Evolutionary conservation across 257 asterid species (phyloP), one percentile per base, ranked within the genome.

Genomic region (Pogostemon cablin): DNA sequence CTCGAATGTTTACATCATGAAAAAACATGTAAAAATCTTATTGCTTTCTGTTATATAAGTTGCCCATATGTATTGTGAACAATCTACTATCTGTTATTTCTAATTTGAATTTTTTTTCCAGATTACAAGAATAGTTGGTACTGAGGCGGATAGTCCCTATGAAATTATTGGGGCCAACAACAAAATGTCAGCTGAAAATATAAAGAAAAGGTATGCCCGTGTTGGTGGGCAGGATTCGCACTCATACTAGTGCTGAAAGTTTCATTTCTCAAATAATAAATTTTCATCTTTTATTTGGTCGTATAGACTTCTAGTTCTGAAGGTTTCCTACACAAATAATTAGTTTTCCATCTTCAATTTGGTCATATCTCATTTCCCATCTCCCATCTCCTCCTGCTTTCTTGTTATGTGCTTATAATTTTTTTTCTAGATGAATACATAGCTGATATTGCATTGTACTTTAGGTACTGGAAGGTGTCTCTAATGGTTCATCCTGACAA

Each of bases 401-500:
- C 37, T 53, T 67, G 39, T 15, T 41, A 41, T 10, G 25, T 67
- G 57, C 59, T 42, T 65, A 15, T 59, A 66, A 17, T 15, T 4
- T 10, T 44, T 64, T 49, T 48, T 9, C 12, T 20, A 7, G 44
- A 50, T 66, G 63, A 59, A 69, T 37, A 25, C 34, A 48, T 43
- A 58, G 64, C 58, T 74, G 63, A 71, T 66, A 58, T 47, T 75
- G 7, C 50, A 41, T 67, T 76, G 12, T 15, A 15, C 17, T 67
- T 48, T 68, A 93, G 99, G 90, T 95, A 91, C 78, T 91, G 98
- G 98, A 95, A 95, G 80, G 62, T 95, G 83, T 95, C 98, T 5
- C 91, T 91, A 9, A 86, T 91, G 96, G 98, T 95, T 74, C 99
- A 95, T 81, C 99, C 99, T 11, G 99, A 95, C 85, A 95, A 95